Conservation (phyloP, 2,329 filamentous ascomycete genomes). For the Alternaria atra region DNA sequence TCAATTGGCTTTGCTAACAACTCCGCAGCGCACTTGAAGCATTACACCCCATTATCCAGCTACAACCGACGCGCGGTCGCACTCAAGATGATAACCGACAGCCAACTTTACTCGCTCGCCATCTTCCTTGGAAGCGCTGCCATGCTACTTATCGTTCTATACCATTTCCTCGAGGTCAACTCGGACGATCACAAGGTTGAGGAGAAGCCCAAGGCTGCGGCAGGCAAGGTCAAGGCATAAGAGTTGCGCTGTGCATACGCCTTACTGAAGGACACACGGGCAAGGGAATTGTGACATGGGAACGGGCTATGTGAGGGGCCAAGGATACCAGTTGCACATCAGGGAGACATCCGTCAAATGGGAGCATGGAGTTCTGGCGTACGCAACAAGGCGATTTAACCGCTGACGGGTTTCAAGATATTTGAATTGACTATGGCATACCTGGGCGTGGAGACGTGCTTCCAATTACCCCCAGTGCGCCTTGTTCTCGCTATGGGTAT, state of each 20-base stretch:
- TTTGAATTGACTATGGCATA: neutral
- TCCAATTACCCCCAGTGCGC: neutral
- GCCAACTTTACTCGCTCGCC: constrained; percentile 87
- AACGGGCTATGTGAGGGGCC: neutral
- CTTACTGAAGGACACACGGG: neutral
- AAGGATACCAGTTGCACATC: constrained; percentile 2
- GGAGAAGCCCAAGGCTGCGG: constrained; percentile 39
- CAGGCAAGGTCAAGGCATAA: constrained; percentile 41
- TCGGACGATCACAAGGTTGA: constrained; percentile 62
- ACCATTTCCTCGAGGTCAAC: constrained; percentile 97
- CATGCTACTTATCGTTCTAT: constrained; percentile 92
- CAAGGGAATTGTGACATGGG: neutral
- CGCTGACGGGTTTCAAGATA: neutral
- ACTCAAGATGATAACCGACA: constrained; percentile 89
- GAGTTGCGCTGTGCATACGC: neutral
- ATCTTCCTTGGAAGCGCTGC: constrained; percentile 89
- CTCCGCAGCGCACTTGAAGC: constrained; percentile 25
- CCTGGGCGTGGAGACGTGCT: neutral
- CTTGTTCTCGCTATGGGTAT: constrained; percentile 14
- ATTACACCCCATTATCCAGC: constrained; percentile 16
- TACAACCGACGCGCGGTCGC: constrained; percentile 40
- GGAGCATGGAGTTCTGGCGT: constrained; percentile 17
- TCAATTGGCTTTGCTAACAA: constrained; percentile 21
- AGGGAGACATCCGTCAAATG: neutral
- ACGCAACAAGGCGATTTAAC: neutral